phyloP scores from a whole-genome alignment of 202 grass and related monocot species.

The Musa balbisiana region DNA sequence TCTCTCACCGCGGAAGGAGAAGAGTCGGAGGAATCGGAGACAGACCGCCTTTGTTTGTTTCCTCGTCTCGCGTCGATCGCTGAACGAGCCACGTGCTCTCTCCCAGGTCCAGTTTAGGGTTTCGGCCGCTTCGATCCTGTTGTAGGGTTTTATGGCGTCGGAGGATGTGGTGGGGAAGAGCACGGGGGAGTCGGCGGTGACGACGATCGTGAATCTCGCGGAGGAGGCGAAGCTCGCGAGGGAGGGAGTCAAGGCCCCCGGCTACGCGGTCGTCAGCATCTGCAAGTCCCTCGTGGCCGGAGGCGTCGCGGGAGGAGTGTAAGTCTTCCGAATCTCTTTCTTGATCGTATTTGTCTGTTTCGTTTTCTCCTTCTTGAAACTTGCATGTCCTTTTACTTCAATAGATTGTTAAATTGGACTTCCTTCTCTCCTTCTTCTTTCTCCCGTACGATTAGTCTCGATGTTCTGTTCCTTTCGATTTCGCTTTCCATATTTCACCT shows the following conservation, averaged over 20 bases:
- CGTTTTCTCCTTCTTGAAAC: not conserved
- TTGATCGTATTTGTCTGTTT: not conserved
- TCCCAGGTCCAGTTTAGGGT: not conserved
- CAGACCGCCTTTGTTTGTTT: not conserved
- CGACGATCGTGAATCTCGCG: constrained; percentile 13
- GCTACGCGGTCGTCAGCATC: constrained; percentile 16
- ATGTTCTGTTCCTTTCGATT: too few species aligned
- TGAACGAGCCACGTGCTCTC: not conserved
- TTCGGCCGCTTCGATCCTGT: not conserved
- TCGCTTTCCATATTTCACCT: too few species aligned
- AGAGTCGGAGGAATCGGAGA: too few species aligned
- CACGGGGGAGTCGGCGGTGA: constrained; percentile 16
- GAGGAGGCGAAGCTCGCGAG: constrained; percentile 20
- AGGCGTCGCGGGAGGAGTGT: constrained; percentile 15
- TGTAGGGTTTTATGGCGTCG: constrained; percentile 6
- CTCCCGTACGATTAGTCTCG: too few species aligned
- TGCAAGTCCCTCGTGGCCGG: constrained; percentile 20
- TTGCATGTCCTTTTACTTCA: not conserved
- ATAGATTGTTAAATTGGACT: not conserved
- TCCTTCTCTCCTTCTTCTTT: not conserved
- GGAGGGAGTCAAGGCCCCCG: constrained; percentile 13
- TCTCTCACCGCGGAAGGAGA: too few species aligned
- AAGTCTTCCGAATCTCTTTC: not conserved
- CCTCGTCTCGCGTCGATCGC: not conserved
- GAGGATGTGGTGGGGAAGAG: constrained; percentile 24